Percentiles rank a stretch among this genome's conserved stretches.
Conservation (phyloP, 2,329 filamentous ascomycete species). For the Arthrobotrys conoides region DNA sequence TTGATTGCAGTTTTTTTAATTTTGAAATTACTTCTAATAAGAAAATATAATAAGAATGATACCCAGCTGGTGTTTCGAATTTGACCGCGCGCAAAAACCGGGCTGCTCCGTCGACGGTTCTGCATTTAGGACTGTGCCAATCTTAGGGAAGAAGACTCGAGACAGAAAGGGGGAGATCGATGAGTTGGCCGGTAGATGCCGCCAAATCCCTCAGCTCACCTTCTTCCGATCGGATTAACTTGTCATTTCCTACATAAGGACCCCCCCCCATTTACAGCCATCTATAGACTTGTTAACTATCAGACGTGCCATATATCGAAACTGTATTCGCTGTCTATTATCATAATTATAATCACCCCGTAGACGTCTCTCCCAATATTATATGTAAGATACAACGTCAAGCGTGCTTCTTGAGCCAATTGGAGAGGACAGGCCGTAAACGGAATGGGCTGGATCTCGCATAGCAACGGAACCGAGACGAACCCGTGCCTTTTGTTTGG, state of each 20-base stretch:
- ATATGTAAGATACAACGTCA: no score
- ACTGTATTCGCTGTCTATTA: no score
- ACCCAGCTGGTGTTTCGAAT: background rate
- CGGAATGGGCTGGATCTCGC: background rate
- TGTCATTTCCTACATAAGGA: no score
- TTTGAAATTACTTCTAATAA: background rate
- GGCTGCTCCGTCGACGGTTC: conserved; percentile 3
- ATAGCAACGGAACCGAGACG: conserved; percentile 6
- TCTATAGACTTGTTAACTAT: no score
- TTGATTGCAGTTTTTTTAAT: background rate
- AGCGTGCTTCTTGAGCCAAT: no score
- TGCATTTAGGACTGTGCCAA: background rate
- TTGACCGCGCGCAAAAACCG: background rate
- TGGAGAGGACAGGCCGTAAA: background rate
- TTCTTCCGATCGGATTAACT: background rate
- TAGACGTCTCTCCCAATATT: no score
- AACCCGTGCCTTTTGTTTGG: background rate
- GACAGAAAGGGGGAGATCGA: conserved; percentile 21
- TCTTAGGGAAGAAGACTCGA: background rate
- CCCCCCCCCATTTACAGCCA: no score
- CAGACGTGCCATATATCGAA: no score
- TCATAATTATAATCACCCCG: no score
- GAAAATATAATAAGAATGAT: no score
- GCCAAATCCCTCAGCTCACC: conserved; percentile 3
- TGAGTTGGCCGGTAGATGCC: conserved; percentile 34